Evolutionary conservation across 2,329 filamentous ascomycete genomes (phyloP).

Genomic region (Colletotrichum abscissum): DNA sequence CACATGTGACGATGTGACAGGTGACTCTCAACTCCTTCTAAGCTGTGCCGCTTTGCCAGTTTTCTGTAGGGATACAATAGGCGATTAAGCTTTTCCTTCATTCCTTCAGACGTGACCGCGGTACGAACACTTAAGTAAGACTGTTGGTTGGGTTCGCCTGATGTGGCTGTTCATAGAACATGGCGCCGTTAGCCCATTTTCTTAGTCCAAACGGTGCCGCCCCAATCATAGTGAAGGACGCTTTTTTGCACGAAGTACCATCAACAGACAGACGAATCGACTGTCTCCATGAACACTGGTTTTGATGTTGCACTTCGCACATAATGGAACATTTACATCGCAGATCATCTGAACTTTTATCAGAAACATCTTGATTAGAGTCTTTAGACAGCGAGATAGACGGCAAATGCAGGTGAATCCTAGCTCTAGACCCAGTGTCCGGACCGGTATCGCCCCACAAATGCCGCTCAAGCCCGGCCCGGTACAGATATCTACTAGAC

Average conservation of each 20-base stretch:
- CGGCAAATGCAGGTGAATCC: neutral
- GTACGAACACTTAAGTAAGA: neutral
- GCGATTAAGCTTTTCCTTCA: neutral
- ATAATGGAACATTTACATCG: neutral
- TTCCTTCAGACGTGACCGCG: neutral
- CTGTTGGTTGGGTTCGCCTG: neutral
- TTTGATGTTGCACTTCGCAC: neutral
- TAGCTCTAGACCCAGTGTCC: neutral
- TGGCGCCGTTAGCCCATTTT: constrained; percentile 5
- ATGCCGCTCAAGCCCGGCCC: constrained; percentile 10
- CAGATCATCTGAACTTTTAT: neutral
- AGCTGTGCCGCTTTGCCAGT: neutral
- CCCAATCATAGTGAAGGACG: constrained; percentile 12
- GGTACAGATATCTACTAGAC: constrained; percentile 38
- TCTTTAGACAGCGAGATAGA: neutral
- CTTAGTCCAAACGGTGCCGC: constrained; percentile 6
- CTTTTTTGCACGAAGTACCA: neutral
- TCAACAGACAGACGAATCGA: neutral
- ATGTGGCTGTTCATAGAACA: neutral
- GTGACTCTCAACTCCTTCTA: too few relatives aligned
- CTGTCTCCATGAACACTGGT: neutral
- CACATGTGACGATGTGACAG: constrained; percentile 14
- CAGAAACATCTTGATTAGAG: neutral
- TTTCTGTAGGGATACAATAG: neutral
- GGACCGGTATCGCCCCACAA: constrained; percentile 11